A percentile compares a stretch with the other conserved stretches of the same genome.
Evolutionary conservation across 805 yeast genomes (phyloP).

Genomic region (Teunomyces kruisii): DNA sequence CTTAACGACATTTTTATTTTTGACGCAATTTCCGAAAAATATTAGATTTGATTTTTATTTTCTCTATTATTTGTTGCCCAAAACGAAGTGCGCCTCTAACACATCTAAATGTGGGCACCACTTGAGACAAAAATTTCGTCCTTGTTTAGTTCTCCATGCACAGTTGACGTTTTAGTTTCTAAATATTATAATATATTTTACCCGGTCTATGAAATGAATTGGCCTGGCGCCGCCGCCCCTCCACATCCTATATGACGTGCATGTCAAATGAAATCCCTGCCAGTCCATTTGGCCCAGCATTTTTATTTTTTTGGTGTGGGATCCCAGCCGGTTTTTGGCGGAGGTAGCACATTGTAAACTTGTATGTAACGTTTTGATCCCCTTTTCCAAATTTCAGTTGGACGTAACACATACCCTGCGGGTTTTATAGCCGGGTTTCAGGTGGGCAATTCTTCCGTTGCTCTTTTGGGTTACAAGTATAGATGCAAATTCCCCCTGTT

Average conservation of each 20-base stretch:
- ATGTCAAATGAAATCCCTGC: too few relatives aligned
- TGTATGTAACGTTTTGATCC: neutral
- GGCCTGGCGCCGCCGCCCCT: neutral
- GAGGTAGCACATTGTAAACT: neutral
- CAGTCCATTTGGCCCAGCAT: neutral
- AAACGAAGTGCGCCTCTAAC: conserved; percentile 1
- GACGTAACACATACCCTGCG: neutral
- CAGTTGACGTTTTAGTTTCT: too few relatives aligned
- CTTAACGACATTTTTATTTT: neutral
- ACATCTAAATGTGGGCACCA: neutral
- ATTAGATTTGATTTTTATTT: neutral
- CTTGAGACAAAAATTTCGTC: neutral
- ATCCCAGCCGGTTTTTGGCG: neutral
- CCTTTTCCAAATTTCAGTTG: neutral
- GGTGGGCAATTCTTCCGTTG: too few relatives aligned
- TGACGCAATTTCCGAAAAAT: neutral
- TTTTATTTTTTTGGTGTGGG: neutral
- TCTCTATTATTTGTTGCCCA: neutral
- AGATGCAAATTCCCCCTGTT: neutral
- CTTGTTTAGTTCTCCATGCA: neutral
- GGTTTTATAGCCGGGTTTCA: neutral
- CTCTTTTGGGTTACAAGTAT: neutral
- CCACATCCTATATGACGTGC: neutral
- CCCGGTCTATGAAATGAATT: too few relatives aligned
- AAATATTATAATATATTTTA: too few relatives aligned